Evolutionary conservation across 495 filamentous ascomycete species (phyloP).

Genomic region (Platismatia glauca): DNA sequence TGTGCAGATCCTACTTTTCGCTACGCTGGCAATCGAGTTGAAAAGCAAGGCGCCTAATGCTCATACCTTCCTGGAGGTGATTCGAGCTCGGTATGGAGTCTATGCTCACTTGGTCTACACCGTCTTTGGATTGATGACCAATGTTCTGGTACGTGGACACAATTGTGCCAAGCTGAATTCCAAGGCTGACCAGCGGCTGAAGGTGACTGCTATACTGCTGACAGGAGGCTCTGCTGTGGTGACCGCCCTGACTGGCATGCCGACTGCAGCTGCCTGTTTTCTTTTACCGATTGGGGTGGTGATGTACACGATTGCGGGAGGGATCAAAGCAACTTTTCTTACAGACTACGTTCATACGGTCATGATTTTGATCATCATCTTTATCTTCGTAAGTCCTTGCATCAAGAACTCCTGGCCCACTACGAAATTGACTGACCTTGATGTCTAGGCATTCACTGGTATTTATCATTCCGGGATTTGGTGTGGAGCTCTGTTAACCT

Average conservation of each 20-base stretch:
- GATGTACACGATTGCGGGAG: slow-evolving; percentile 66
- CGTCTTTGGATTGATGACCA: slow-evolving; percentile 74
- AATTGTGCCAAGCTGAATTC: neutral
- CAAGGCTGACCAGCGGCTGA: neutral
- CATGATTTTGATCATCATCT: slow-evolving; percentile 78
- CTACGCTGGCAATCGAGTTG: slow-evolving; percentile 85
- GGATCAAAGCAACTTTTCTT: slow-evolving; percentile 63
- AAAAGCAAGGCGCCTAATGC: slow-evolving; percentile 83
- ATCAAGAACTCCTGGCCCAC: neutral
- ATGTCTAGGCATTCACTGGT: slow-evolving; percentile 47
- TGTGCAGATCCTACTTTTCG: slow-evolving; percentile 72
- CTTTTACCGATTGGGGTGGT: slow-evolving; percentile 80
- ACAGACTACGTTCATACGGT: slow-evolving; percentile 85
- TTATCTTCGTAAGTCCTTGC: slow-evolving; percentile 52
- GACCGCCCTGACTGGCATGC: slow-evolving; percentile 74
- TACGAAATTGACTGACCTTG: neutral
- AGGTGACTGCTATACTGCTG: slow-evolving; percentile 78
- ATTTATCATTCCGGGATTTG: neutral
- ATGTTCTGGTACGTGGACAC: slow-evolving; percentile 47
- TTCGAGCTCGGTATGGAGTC: slow-evolving; percentile 52
- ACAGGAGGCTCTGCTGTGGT: slow-evolving; percentile 87
- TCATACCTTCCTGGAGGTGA: slow-evolving; percentile 78
- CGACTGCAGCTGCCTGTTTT: slow-evolving; percentile 83
- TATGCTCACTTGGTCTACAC: slow-evolving; percentile 66
- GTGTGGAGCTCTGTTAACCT: neutral